Base-by-base conservation (phyloP, 2,329 filamentous ascomycete species). In the Cytospora paraplurivora region DNA sequence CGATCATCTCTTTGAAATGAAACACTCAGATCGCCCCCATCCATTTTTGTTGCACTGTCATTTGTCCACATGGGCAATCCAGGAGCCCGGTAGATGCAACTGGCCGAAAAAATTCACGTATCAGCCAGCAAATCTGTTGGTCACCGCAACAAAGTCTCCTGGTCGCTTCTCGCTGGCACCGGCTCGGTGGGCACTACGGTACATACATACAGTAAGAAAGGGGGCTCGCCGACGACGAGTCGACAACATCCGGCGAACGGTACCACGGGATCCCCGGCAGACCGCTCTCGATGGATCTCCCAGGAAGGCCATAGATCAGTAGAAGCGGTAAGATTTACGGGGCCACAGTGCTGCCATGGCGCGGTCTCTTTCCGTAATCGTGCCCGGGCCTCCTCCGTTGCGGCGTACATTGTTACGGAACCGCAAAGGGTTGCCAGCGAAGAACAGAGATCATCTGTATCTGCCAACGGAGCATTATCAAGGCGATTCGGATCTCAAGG, bases 271-370 rank as follows among this genome's bases (percentile, higher is more conserved):
- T 4, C n/a, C 32, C n/a, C 15, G 59, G 53, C 59, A 56, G 64
- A 63, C 64, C 61, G 61, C 64, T 63, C 38, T 50, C 35, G 19
- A 61, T 54, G 56, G 56, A 49, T 53, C 62, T 61, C 51, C 12
- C 33, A 50, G 55, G 62, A 56, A 55, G 8, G 47, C 54, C 53
- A 60, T 61, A 49, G 52, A 51, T 55, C 56, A 49, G 19, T 47
- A 21, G 61, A 58, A 64, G 64, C 64, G 64, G 64, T 66, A 63
- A 66, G 55, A 57, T 44, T 27, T 52, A 34, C 49, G 50, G 54
- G 64, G 62, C 62, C 64, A 59, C 62, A 62, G 59, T 50, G 34
- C 55, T 55, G 19, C 47, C 52, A 32, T 53, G 52, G 32, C 52
- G 37, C 52, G 52, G 32, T 33, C 8, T 61, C 59, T 54, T 53